Base-by-base conservation (phyloP, 331 rosid genomes). In the Acacia pycnantha region DNA sequence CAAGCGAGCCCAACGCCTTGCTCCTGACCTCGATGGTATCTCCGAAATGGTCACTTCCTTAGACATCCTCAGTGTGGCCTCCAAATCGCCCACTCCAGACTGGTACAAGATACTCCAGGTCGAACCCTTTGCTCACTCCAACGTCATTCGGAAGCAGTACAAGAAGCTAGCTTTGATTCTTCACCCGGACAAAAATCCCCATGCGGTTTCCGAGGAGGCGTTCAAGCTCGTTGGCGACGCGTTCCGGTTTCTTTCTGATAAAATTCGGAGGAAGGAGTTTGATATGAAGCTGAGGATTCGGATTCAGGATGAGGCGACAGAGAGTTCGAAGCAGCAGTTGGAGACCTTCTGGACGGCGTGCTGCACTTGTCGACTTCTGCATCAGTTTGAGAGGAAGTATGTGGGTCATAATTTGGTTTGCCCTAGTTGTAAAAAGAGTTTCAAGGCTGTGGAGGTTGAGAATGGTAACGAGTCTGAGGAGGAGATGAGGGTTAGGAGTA, bases 291-390 rank as follows among this genome's bases (percentile, higher is more conserved):
- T 93, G 22, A 79, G 93, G 74, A 80, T 89, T 64, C 82, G 77
- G 85, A 89, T 92, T 78, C 97, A 90, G 88, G 88, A 90, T 43
- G 91, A 86, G 81, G 83, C 86, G 51, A 82, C 70, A 3, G 56
- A 35, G 77, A 79, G 41, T n/a, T 33, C 72, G 72, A 67, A 64
- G 35, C 71, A 37, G 53, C 24, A 15, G 70, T 75, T 22, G 8
- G 92, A 83, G 48, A 90, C 98, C 11, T 95, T 93, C 81, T 93
- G 98, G 98, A 95, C 97, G 1, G 87, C 92, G 0, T 95, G 97
- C 65, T 85, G 88, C 13, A 90, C 88, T 59, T 95, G 98, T 82
- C 87, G 88, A 69, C 87, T 93, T 58, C 70, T 90, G 89, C 98
- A 95, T 82, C 88, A 90, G 86, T 95, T 95, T 59, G 92, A 93